phyloP scores from a whole-genome alignment of 192 early-diverging fungal genomes.

The Obelidium mucronatum region DNA sequence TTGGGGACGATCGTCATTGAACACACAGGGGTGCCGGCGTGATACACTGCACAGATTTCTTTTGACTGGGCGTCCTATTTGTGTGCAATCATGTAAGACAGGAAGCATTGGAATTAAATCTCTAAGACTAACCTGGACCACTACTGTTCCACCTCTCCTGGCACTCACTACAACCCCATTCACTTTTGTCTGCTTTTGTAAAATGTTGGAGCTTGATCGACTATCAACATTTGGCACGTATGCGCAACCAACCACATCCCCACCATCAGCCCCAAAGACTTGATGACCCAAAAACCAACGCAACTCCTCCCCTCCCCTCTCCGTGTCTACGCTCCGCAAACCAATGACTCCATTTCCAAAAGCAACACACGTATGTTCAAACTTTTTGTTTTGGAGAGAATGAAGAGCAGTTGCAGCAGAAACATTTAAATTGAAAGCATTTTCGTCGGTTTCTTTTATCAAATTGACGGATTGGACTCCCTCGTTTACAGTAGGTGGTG shows the following conservation, averaged over 20 bases:
- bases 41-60: conserved; percentile 37
- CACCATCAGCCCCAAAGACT: background rate
- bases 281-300: conserved; percentile 33
- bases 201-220: background rate
- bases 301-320: conserved; percentile 24
- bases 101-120: background rate
- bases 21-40: conserved; percentile 20
- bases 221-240: conserved; percentile 26
- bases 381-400: conserved; percentile 9
- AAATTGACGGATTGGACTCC: background rate
- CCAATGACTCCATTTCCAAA: conserved; percentile 34
- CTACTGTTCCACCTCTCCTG: conserved; percentile 35
- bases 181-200: conserved; percentile 22
- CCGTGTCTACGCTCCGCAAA: background rate
- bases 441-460: background rate
- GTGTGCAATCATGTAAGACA: background rate
- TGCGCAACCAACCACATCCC: conserved; percentile 35
- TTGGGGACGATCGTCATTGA: conserved; percentile 42
- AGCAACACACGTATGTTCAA: conserved; percentile 24
- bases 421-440: background rate
- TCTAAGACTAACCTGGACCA: conserved; percentile 36
- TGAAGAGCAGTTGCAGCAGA: conserved; percentile 31
- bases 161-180: conserved; percentile 36
- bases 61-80: conserved; percentile 29
- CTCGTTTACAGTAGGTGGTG: background rate